phyloP scores from a whole-genome alignment of 2,329 filamentous ascomycete genomes.

The Cytospora leucostoma region DNA sequence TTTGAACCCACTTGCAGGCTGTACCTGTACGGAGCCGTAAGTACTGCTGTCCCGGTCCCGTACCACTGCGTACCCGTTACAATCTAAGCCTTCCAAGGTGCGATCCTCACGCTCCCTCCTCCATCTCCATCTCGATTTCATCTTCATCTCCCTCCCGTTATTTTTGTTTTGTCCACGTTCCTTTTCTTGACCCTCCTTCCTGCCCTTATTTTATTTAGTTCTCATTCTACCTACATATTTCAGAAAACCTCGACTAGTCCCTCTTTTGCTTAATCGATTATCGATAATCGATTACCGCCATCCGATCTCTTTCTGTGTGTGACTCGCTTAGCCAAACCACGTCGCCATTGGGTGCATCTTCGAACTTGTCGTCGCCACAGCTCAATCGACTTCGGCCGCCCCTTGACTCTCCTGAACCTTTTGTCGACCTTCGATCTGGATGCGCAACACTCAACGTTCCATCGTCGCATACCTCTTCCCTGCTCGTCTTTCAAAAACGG shows the following conservation, averaged over 20 bases:
- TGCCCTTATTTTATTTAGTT: slow-evolving; percentile 16
- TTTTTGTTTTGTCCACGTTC: background rate
- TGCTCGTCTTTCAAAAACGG: slow-evolving; percentile 20
- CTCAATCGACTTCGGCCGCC: slow-evolving; percentile 20
- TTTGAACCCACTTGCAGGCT: background rate
- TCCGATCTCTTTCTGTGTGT: slow-evolving; percentile 8
- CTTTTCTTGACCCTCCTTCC: slow-evolving; percentile 22
- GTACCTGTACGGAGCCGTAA: slow-evolving; percentile 5
- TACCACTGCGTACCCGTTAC: slow-evolving; percentile 5
- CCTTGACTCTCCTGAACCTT: slow-evolving; percentile 8
- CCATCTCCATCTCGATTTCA: background rate
- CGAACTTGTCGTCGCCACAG: slow-evolving; percentile 22
- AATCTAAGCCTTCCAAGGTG: slow-evolving; percentile 29
- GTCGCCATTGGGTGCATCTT: slow-evolving; percentile 13
- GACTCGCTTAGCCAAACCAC: background rate
- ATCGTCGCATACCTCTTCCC: slow-evolving; percentile 7
- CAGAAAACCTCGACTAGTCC: slow-evolving; percentile 1
- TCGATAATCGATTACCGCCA: slow-evolving; percentile 1
- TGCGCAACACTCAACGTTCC: slow-evolving; percentile 19
- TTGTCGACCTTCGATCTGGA: slow-evolving; percentile 10
- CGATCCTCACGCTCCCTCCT: slow-evolving; percentile 21
- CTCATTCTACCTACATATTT: slow-evolving; percentile 2
- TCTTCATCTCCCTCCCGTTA: slow-evolving; percentile 5
- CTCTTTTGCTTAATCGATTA: background rate
- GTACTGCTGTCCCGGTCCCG: background rate